Conservation (phyloP, 768 basidiomycete species). For the Russula griseocarnosa region DNA sequence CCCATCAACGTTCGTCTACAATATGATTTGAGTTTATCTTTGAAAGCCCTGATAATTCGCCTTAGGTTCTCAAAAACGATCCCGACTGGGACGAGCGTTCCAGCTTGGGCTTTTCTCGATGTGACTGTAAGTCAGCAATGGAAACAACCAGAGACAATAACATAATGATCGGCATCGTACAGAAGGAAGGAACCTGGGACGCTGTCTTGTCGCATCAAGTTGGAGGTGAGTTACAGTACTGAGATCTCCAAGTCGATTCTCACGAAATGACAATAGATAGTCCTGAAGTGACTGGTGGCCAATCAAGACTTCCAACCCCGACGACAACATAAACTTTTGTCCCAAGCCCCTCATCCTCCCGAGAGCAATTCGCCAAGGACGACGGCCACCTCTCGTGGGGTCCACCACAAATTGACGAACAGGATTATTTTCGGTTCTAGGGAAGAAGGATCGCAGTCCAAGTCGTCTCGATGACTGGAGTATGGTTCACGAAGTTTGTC, state of each 20-base stretch:
- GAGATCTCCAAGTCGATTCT: background rate
- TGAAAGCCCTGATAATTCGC: background rate
- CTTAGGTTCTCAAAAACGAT: constrained; percentile 11
- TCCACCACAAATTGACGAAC: background rate
- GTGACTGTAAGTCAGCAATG: constrained; percentile 7
- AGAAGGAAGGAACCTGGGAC: constrained; percentile 10
- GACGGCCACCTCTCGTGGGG: background rate
- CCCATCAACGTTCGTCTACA: constrained; percentile 3
- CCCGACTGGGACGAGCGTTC: constrained; percentile 8
- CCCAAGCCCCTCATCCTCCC: too few relatives aligned
- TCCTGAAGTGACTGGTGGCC: too few relatives aligned
- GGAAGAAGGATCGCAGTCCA: background rate
- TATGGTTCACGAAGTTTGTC: background rate
- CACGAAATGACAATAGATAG: too few relatives aligned
- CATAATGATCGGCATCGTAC: background rate
- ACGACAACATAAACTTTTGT: too few relatives aligned
- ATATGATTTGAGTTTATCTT: background rate
- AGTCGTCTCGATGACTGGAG: background rate
- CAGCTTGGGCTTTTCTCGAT: constrained; percentile 17
- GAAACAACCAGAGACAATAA: background rate
- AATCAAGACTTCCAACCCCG: too few relatives aligned
- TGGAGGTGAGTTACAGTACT: constrained; percentile 1
- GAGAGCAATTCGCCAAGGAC: too few relatives aligned
- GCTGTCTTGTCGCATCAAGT: constrained; percentile 8
- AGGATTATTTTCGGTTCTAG: background rate